phyloP scores from a whole-genome alignment of 495 filamentous ascomycete genomes.

The Evernia prunastri region DNA sequence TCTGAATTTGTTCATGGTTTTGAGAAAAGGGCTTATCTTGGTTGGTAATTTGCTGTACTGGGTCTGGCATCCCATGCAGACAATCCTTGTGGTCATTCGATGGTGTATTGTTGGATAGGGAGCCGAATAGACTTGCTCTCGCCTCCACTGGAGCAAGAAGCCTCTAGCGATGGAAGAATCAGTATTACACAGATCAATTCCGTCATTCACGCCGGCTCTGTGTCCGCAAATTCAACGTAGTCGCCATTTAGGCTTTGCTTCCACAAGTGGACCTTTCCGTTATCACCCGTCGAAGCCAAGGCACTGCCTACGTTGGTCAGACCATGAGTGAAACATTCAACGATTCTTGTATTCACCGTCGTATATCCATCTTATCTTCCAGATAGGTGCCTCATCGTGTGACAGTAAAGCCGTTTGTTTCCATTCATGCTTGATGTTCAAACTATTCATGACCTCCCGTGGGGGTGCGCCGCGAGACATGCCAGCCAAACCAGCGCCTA shows the following conservation, averaged over 20 bases:
- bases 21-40: slow-evolving; percentile 5
- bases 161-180: background rate
- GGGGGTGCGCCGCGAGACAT: slow-evolving; percentile 32
- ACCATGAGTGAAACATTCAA: background rate
- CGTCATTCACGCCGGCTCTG: slow-evolving; percentile 22
- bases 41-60: slow-evolving; percentile 4
- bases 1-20: slow-evolving; percentile 4
- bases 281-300: slow-evolving; percentile 45
- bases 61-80: slow-evolving; percentile 12
- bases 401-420: slow-evolving; percentile 38
- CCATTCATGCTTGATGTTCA: slow-evolving; percentile 41
- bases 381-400: slow-evolving; percentile 40
- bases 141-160: background rate
- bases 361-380: slow-evolving; percentile 41
- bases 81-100: background rate
- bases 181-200: background rate
- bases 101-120: slow-evolving; percentile 12
- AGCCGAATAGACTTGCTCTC: background rate
- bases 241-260: slow-evolving; percentile 43
- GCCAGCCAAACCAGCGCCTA: slow-evolving; percentile 45
- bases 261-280: slow-evolving; percentile 47
- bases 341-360: slow-evolving; percentile 19
- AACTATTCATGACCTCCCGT: slow-evolving; percentile 34
- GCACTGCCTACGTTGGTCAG: slow-evolving; percentile 37
- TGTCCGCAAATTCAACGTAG: slow-evolving; percentile 48